phyloP scores from a whole-genome alignment of 345 rosid genomes.

The Euphorbia peplus region DNA sequence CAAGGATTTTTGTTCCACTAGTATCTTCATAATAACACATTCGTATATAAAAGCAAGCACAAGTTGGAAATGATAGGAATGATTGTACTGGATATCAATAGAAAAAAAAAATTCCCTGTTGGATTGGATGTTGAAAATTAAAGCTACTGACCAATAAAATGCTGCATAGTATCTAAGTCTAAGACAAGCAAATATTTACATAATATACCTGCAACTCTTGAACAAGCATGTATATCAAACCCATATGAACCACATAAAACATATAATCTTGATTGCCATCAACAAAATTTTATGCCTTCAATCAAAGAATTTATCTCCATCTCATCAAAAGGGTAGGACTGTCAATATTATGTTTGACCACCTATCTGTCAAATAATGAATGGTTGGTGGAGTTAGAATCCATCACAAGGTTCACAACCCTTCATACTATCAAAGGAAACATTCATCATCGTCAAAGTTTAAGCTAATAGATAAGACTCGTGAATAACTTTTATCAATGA shows the following conservation, averaged over 20 bases:
- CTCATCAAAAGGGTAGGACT: neutral
- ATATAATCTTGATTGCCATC: neutral
- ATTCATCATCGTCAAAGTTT: no score
- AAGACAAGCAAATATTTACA: constrained; percentile 22
- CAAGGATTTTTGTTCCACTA: no score
- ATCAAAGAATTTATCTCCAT: constrained; percentile 3
- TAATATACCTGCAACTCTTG: constrained; percentile 9
- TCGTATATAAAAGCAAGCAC: no score
- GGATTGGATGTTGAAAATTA: constrained; percentile 3
- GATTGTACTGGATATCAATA: neutral
- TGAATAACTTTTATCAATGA: no score
- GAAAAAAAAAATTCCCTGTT: constrained; percentile 7
- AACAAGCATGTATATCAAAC: neutral
- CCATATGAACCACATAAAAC: constrained; percentile 4
- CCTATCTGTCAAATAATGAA: constrained; percentile 5
- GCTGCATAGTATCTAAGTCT: constrained; percentile 6
- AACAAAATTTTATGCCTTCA: neutral
- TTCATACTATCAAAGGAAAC: no score
- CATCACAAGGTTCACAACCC: neutral
- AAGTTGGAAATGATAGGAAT: neutral
- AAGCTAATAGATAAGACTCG: no score
- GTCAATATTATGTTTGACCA: neutral
- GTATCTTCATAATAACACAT: no score
- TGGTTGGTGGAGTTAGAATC: neutral
- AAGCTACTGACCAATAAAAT: constrained; percentile 8